Evolutionary conservation across 2,329 filamentous ascomycete species (phyloP).

Genomic region (Podosphaera fusca): DNA sequence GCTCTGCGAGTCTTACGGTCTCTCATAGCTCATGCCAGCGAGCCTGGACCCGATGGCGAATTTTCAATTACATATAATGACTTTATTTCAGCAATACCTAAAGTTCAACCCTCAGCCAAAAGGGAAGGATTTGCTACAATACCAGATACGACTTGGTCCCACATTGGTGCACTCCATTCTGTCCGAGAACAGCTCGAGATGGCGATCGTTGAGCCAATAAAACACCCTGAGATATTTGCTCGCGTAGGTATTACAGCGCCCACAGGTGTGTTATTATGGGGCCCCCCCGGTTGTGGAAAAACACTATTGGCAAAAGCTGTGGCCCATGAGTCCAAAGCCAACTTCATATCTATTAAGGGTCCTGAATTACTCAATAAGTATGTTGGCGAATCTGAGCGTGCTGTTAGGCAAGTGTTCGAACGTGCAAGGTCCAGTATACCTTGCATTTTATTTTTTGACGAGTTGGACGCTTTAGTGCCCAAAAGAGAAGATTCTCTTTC

Average conservation of each 20-base stretch:
- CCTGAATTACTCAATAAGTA: constrained; percentile 95
- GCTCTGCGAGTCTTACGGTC: constrained; percentile 23
- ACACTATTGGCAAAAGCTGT: constrained; percentile 90
- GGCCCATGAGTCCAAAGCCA: constrained; percentile 83
- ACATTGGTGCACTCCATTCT: constrained; percentile 66
- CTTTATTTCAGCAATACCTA: constrained; percentile 52
- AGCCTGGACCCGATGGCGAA: constrained; percentile 27
- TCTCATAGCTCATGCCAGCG: constrained; percentile 30
- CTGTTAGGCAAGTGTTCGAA: constrained; percentile 76
- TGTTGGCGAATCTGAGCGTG: constrained; percentile 85
- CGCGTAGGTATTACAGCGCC: constrained; percentile 58
- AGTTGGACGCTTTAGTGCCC: constrained; percentile 80
- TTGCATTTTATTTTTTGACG: constrained; percentile 95
- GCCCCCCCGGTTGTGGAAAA: constrained; percentile 89
- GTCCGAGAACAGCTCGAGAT: constrained; percentile 62
- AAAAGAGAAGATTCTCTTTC: constrained; percentile 55
- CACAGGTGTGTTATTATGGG: constrained; percentile 83
- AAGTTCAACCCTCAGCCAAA: constrained; percentile 59
- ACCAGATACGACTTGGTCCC: constrained; percentile 76
- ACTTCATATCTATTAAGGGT: constrained; percentile 95
- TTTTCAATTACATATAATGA: constrained; percentile 39
- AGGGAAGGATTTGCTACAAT: constrained; percentile 90
- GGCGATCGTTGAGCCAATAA: constrained; percentile 79
- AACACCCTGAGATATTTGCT: constrained; percentile 53
- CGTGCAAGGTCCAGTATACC: constrained; percentile 69